These are phyloP conservation scores for Capronia americana DNA, from an alignment of 2,329 filamentous ascomycete species.

Conservation along the genomic window DNA sequence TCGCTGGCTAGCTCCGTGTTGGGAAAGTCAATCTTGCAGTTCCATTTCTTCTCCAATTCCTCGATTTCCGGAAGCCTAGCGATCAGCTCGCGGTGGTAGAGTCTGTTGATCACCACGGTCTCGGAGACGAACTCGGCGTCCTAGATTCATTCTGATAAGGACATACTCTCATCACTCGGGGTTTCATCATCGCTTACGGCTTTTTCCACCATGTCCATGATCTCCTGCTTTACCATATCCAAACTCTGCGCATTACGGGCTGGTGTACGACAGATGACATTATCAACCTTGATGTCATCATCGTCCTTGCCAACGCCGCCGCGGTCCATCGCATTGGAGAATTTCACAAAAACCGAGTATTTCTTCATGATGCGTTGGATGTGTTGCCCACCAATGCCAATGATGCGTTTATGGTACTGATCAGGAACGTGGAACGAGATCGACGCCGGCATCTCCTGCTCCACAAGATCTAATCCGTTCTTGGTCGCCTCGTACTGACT, in stretches of 20 bases:
- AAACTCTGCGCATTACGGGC: conserved; percentile 96
- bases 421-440: conserved; percentile 99
- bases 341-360: conserved; percentile 99
- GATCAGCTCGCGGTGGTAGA: conserved; percentile 94
- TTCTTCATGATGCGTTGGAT: conserved; percentile 99
- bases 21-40: conserved; percentile 98
- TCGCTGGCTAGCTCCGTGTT: conserved; percentile 98
- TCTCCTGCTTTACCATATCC: conserved; percentile 97
- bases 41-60: conserved; percentile 97
- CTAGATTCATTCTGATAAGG: conserved; percentile 49
- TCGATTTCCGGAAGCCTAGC: conserved; percentile 87
- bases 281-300: conserved; percentile 97
- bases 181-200: conserved; percentile 63
- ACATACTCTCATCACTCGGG: conserved; percentile 26
- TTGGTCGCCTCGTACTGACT: conserved; percentile 93
- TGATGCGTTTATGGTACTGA: conserved; percentile 99
- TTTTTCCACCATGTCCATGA: conserved; percentile 99
- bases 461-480: conserved; percentile 87
- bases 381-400: conserved; percentile 96
- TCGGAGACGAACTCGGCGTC: conserved; percentile 97
- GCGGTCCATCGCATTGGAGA: conserved; percentile 98
- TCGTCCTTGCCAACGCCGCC: conserved; percentile 93
- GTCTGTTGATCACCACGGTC: conserved; percentile 87
- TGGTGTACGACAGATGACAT: conserved; percentile 97
- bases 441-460: conserved; percentile 98